phyloP scores from a whole-genome alignment of 75 land plant species.

The Selaginella tamariscina region DNA sequence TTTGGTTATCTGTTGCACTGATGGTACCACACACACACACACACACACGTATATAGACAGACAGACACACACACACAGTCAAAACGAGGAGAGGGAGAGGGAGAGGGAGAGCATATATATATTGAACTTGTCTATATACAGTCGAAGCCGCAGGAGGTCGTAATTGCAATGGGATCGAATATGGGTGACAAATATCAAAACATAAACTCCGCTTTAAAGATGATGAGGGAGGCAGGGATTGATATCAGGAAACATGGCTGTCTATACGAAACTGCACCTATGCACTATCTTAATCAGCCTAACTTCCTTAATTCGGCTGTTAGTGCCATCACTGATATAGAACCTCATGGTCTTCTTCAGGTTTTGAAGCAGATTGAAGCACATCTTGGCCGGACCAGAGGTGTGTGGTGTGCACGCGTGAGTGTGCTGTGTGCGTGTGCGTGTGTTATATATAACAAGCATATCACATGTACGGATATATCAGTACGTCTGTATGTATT shows the following conservation, averaged over 20 bases:
- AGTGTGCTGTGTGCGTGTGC: no score
- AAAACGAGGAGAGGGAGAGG: no score
- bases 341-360: slow-evolving; percentile 54
- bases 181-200: slow-evolving; percentile 60
- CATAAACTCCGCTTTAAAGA: slow-evolving; percentile 52
- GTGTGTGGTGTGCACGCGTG: slow-evolving; percentile 34
- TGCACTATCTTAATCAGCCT: slow-evolving; percentile 84
- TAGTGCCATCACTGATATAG: slow-evolving; percentile 58
- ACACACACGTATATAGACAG: no score
- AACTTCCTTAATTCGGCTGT: slow-evolving; percentile 83
- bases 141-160: slow-evolving; percentile 56
- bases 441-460: no score
- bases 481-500: no score
- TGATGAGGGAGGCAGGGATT: slow-evolving; percentile 59
- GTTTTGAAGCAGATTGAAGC: slow-evolving; percentile 69
- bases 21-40: no score
- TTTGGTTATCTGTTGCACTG: no score
- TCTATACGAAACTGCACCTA: slow-evolving; percentile 80
- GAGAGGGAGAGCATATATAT: no score
- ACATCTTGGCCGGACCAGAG: slow-evolving; percentile 66
- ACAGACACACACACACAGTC: no score
- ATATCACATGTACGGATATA: no score
- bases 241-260: slow-evolving; percentile 49
- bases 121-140: no score
- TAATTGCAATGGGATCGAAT: slow-evolving; percentile 90